phyloP scores from a whole-genome alignment of 2,329 filamentous ascomycete species.

The Cryphonectria parasitica region DNA sequence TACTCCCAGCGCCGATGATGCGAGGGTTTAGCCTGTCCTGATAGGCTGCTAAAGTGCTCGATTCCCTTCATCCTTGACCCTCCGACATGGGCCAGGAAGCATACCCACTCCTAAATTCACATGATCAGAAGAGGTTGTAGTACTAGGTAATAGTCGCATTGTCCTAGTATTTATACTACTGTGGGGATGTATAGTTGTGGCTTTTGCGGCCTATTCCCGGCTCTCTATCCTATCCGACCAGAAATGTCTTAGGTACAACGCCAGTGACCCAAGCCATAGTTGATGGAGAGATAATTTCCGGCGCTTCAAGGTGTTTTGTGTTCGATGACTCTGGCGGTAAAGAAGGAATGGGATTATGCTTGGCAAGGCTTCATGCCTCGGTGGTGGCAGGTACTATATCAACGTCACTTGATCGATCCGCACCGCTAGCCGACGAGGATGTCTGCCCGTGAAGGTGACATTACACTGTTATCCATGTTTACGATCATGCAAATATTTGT shows the following conservation, averaged over 20 bases:
- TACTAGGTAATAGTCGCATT: not conserved
- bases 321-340: not conserved
- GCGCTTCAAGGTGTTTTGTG: not conserved
- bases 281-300: not conserved
- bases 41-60: not conserved
- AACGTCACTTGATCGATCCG: not conserved
- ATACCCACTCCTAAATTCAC: not conserved
- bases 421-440: not conserved
- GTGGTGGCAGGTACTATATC: not conserved
- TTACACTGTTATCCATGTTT: not conserved
- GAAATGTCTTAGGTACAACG: not conserved
- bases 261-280: not conserved
- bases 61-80: not conserved
- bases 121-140: not conserved
- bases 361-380: not conserved
- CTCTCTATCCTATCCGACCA: not conserved
- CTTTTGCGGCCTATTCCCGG: not conserved
- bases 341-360: not conserved
- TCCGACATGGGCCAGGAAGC: not conserved
- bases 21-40: not conserved
- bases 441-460: not conserved
- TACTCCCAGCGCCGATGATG: slow-evolving; percentile 38
- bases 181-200: not conserved
- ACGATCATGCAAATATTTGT: not conserved
- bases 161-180: not conserved